Evolutionary conservation across 2,329 filamentous ascomycete genomes (phyloP), one percentile per base, ranked within the genome.

Genomic region (Arthrobotrys sinensis): DNA sequence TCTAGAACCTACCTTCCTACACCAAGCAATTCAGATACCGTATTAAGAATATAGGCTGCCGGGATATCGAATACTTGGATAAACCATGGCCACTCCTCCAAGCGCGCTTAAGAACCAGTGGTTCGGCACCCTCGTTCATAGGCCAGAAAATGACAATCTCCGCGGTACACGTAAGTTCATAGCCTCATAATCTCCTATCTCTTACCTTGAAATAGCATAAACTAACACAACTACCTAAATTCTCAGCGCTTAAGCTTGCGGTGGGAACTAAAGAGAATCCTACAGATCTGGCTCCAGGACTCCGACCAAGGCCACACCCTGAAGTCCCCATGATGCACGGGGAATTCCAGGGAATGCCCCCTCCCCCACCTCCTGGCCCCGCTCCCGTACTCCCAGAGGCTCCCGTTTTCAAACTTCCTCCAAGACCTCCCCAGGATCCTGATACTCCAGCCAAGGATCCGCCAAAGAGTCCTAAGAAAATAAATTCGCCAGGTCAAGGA

Each of bases 301-400:
- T 78, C 43, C 38, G 75, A 52, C 75, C 75, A 19, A 64, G 67
- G 45, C 32, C 53, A 14, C 73, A 57, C 6, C 66, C 73, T 7
- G 60, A 52, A n/a, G 50, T 77, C 16, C 57, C 66, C 6, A 67
- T 34, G 14, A 60, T 38, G n/a, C 46, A 50, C 6, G 38, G 38
- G 7, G 66, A 55, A 16, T 70, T 70, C 32, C n/a, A 21, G 19
- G 64, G 64, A 7, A 3, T 55, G 0, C 40, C 55, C 1, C 46
- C 65, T 14, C 65, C 72, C 0, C 64, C 71, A 14, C 45, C 64
- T n/a, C 72, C 46, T 3, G 55, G 57, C 0, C 57, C 21, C 4
- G 57, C 72, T 7, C 40, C 55, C 4, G 21, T 19, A 43, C 14
- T 34, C 24, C 62, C 70, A 16, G 45, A 48, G 38, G 14, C 5